phyloP scores from a whole-genome alignment of 495 filamentous ascomycete species.

The Annulohypoxylon stygium region DNA sequence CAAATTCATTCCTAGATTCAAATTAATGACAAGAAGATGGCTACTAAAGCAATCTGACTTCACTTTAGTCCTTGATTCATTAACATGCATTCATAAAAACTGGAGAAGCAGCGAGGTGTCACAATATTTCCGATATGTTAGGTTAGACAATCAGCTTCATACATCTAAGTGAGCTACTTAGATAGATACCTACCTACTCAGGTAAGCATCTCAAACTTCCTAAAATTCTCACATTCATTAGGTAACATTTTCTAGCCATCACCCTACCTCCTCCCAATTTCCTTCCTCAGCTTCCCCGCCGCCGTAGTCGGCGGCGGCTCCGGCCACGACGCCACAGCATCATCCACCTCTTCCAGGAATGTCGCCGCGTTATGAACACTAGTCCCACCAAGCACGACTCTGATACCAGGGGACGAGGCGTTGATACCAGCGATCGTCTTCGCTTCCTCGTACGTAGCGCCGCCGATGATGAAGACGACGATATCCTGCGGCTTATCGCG shows the following conservation, averaged over 20 bases:
- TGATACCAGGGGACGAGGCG: slow-evolving; percentile 86
- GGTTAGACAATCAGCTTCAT: no score
- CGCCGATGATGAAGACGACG: slow-evolving; percentile 92
- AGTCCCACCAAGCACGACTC: slow-evolving; percentile 90
- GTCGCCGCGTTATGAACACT: slow-evolving; percentile 84
- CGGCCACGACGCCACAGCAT: slow-evolving; percentile 84
- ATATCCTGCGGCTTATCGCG: slow-evolving; percentile 97
- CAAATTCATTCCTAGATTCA: no score
- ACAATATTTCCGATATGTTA: no score
- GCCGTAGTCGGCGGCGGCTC: slow-evolving; percentile 76
- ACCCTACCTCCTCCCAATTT: slow-evolving; percentile 64
- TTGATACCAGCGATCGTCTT: slow-evolving; percentile 94
- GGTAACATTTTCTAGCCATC: not conserved
- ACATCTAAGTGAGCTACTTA: not conserved
- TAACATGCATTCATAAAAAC: no score
- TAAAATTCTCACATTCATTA: not conserved
- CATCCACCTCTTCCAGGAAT: slow-evolving; percentile 89
- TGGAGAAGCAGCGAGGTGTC: no score
- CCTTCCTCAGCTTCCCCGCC: slow-evolving; percentile 77
- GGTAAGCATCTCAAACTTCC: not conserved
- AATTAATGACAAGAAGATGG: no score
- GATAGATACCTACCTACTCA: not conserved
- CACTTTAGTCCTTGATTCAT: no score
- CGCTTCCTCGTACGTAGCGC: slow-evolving; percentile 95
- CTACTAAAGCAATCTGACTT: no score